phyloP scores from a whole-genome alignment of 495 filamentous ascomycete species.

The Parmelia sp. region DNA sequence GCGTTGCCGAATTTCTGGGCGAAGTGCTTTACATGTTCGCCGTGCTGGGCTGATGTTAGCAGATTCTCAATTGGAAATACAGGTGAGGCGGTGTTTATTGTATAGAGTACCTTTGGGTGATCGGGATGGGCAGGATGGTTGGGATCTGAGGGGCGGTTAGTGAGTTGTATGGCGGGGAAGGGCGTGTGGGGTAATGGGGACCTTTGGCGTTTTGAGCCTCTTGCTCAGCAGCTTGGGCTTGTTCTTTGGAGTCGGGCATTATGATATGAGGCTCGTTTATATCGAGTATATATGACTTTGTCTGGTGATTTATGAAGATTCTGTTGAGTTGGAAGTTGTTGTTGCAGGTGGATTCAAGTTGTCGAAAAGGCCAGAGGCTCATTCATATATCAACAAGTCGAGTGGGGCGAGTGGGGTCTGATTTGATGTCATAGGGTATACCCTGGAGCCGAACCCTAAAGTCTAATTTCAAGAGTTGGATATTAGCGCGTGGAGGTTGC shows the following conservation, averaged over 20 bases:
- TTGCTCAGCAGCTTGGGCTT: slow-evolving; percentile 5
- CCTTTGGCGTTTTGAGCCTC: slow-evolving; percentile 13
- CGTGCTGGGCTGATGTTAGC: not conserved
- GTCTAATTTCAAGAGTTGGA: no score
- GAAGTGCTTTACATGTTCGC: slow-evolving; percentile 7
- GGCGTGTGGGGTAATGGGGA: not conserved
- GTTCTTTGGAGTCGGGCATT: slow-evolving; percentile 12
- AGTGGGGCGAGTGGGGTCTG: not conserved
- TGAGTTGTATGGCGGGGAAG: not conserved
- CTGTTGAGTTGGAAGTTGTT: not conserved
- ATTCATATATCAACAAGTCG: not conserved
- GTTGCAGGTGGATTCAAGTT: no score
- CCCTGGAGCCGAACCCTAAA: no score
- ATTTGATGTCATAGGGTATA: not conserved
- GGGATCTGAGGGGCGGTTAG: not conserved
- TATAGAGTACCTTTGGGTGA: not conserved
- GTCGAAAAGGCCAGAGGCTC: not conserved
- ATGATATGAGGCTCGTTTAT: not conserved
- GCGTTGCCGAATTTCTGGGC: slow-evolving; percentile 16
- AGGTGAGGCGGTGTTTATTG: no score
- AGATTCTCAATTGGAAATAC: no score
- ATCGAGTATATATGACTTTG: not conserved
- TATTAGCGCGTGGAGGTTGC: no score
- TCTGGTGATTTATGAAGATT: not conserved
- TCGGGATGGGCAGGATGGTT: slow-evolving; percentile 13